Percentiles rank a stretch among this genome's conserved stretches.
Evolutionary conservation across 1,139 yeast species (phyloP).

Genomic region (Protomyces inouyei): DNA sequence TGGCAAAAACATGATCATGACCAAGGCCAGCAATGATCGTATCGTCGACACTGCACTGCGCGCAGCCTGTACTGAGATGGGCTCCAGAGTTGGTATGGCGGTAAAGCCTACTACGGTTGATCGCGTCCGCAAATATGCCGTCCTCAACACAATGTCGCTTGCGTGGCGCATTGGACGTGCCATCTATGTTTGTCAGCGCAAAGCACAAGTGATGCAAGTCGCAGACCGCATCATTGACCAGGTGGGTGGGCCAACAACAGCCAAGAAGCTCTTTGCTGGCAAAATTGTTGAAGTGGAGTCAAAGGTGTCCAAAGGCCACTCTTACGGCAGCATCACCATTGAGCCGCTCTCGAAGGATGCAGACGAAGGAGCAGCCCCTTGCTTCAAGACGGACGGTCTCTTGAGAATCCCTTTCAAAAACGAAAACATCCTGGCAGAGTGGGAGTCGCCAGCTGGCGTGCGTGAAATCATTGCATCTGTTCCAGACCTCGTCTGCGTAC

Average conservation of each 20-base stretch:
- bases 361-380: conserved; percentile 31
- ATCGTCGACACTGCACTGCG: conserved; percentile 44
- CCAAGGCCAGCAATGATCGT: conserved; percentile 41
- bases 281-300: conserved; percentile 47
- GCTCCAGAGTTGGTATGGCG: conserved; percentile 44
- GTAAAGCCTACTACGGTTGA: conserved; percentile 41
- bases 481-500: conserved; percentile 48
- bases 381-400: conserved; percentile 33
- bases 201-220: conserved; percentile 41
- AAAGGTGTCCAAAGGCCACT: conserved; percentile 45
- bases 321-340: conserved; percentile 47
- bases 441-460: conserved; percentile 32
- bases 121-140: conserved; percentile 33
- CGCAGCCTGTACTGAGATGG: conserved; percentile 45
- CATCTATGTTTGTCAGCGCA: conserved; percentile 42
- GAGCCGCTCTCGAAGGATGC: conserved; percentile 36
- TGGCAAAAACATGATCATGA: conserved; percentile 44
- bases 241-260: conserved; percentile 42
- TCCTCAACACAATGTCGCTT: conserved; percentile 39
- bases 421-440: conserved; percentile 44
- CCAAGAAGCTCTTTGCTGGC: conserved; percentile 44
- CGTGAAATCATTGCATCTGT: conserved; percentile 42
- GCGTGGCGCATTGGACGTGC: conserved; percentile 52
- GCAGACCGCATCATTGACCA: conserved; percentile 44
- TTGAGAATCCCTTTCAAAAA: conserved; percentile 46